Base-by-base conservation (phyloP, 345 rosid genomes). In the Camelina laxa region DNA sequence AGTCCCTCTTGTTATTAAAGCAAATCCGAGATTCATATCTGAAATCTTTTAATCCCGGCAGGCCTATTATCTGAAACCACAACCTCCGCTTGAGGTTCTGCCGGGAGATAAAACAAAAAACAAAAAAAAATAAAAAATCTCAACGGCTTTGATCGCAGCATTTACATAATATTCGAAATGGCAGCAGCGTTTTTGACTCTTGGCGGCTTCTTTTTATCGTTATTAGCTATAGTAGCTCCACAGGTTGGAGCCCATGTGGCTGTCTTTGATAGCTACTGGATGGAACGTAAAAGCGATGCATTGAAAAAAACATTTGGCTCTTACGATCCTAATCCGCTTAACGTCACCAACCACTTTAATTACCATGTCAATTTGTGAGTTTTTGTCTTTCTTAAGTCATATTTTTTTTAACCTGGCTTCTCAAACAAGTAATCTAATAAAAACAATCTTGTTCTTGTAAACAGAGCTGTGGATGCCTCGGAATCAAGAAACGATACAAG, bases 291-390 rank as follows among this genome's bases (percentile, higher is more conserved):
- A 67, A 14, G 3, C 19, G 48, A 61, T 36, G 78, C 81, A 2
- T 35, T 73, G 12, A 60, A 11, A 45, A 54, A 47, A 45, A 74
- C 78, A 27, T 1, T 60, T 1, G 17, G 39, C 19, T 60, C 73
- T 72, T 79, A 60, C 12, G 70, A 73, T 67, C 81, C 81, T 53
- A 47, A 73, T 53, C 81, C 81, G 0, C 41, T 67, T 55, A 63
- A 79, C 30, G 79, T 79, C 61, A 74, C 78, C 20, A 22, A 68
- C 66, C 71, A 73, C 53, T 68, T 79, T 0, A 79, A 79, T 11
- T 17, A 79, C 70, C 75, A 67, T 24, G 81, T 61, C 39, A 0
- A 30, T 39, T 62, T 79, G 81, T 79, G 20, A 66, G 81, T 68
- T 65, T 16, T 51, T 13, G 41, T 67, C 38, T 56, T 10, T 49